These are phyloP conservation scores for Zymoseptoria passerinii DNA, from an alignment of 2,329 filamentous ascomycete species.

Conservation along the genomic window DNA sequence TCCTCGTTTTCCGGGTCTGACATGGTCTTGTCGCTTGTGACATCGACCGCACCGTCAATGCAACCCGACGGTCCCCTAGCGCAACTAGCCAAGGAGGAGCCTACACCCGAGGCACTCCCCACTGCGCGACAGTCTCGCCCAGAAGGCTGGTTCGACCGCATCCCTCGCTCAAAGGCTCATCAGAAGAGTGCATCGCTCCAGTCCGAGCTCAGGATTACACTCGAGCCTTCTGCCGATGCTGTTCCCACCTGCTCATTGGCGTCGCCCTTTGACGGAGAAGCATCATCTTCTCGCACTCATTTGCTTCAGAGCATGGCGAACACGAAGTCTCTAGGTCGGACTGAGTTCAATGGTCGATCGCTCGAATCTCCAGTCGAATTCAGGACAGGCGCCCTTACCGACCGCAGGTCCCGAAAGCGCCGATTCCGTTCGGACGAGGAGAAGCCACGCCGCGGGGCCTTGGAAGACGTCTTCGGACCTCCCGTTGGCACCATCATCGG, in stretches of 20 bases:
- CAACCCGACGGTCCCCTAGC: slow-evolving; percentile 42
- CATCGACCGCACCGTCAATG: slow-evolving; percentile 46
- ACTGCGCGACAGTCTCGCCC: slow-evolving; percentile 28
- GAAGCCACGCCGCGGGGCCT: slow-evolving; percentile 37
- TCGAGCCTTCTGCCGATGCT: slow-evolving; percentile 17
- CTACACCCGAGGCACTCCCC: slow-evolving; percentile 10
- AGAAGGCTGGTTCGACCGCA: slow-evolving; percentile 35
- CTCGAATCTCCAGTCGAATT: slow-evolving; percentile 49
- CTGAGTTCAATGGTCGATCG: slow-evolving; percentile 24
- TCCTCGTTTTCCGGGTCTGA: slow-evolving; percentile 41
- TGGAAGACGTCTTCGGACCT: slow-evolving; percentile 40
- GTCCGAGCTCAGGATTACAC: slow-evolving; percentile 35
- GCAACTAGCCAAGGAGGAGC: slow-evolving; percentile 34
- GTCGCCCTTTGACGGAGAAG: slow-evolving; percentile 35
- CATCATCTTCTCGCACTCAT: slow-evolving; percentile 18
- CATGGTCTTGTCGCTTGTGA: slow-evolving; percentile 44
- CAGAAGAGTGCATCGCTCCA: slow-evolving; percentile 46
- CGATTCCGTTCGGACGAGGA: slow-evolving; percentile 48
- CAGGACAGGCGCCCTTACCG: slow-evolving; percentile 41
- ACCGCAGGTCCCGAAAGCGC: slow-evolving; percentile 48
- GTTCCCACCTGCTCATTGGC: slow-evolving; percentile 26
- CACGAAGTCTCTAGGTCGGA: slow-evolving; percentile 27
- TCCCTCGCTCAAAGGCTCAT: slow-evolving; percentile 40
- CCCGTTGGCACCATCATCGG: slow-evolving; percentile 48
- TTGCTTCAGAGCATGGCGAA: slow-evolving; percentile 28